Conservation (phyloP, 306 rosid genomes). For the Castanopsis chinensis region DNA sequence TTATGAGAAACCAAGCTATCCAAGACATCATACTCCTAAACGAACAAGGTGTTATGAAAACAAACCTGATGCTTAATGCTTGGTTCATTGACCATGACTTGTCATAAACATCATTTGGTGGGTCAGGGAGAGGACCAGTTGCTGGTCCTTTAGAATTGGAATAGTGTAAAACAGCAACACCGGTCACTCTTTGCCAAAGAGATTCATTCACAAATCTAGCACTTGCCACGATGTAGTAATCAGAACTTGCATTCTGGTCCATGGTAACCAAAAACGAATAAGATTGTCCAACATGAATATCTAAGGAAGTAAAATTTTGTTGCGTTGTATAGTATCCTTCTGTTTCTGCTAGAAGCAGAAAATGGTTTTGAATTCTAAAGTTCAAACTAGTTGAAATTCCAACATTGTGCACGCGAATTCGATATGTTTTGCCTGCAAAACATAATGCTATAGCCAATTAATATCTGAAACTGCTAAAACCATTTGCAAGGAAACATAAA, state of each 20-base stretch:
- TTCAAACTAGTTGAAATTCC: conserved; percentile 82
- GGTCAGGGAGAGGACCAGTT: conserved; percentile 76
- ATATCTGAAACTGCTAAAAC: conserved; percentile 1
- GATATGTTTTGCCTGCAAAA: conserved; percentile 79
- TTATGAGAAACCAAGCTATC: conserved; percentile 2
- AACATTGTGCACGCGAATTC: conserved; percentile 80
- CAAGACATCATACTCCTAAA: not conserved
- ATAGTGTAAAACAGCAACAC: conserved; percentile 83
- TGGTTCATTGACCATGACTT: conserved; percentile 67
- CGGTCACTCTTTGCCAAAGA: conserved; percentile 77
- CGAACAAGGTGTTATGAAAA: conserved; percentile 4
- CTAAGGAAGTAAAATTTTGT: conserved; percentile 62
- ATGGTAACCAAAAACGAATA: conserved; percentile 69
- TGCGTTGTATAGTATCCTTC: conserved; percentile 73
- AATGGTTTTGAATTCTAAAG: conserved; percentile 85
- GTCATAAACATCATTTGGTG: conserved; percentile 68
- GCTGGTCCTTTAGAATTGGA: conserved; percentile 77
- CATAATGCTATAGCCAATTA: conserved; percentile 7
- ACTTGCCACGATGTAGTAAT: conserved; percentile 89
- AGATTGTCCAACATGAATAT: conserved; percentile 91
- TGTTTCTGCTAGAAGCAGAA: conserved; percentile 66
- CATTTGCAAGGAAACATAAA: not conserved
- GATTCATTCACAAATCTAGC: conserved; percentile 90
- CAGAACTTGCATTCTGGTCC: conserved; percentile 91
- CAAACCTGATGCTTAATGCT: conserved; percentile 80